Evolutionary conservation across 768 basidiomycete genomes (phyloP), one percentile per base, ranked within the genome.

Genomic region (Termitomyces titanicus): DNA sequence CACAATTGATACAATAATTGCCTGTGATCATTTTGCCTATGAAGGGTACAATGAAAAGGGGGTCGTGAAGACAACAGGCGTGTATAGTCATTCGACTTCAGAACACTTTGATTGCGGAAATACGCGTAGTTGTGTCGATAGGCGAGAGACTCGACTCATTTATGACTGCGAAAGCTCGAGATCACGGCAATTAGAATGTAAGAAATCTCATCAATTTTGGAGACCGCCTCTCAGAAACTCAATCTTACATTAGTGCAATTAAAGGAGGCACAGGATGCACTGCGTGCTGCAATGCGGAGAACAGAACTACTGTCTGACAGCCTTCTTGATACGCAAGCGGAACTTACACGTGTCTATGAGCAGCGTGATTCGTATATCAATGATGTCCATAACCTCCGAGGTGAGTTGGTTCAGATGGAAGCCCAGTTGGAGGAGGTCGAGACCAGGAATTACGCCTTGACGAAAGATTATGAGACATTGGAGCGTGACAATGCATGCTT

Each of bases 401-500:
- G 17, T 13, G 17, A 54, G 39, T 17, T 54, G 47, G 22, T 0
- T 5, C 13, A 34, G 24, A 48, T 34, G 39, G 31, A 54, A 18
- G 18, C 18, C 7, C 31, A 55, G 47, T 20, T 55, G 13, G 35
- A 49, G 13, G 54, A 55, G 24, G 54, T 55, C 34, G 54, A 55
- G 25, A 44, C 47, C 11, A 43, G 54, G 24, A 33, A 55, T 35
- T 49, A 55, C n/a, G 37, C 47, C 13, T 17, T 55, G 13, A 29
- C 40, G 29, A 47, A 49, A 25, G 54, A 55, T 34, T 55, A 55
- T 7, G 54, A 55, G 42, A 31, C 24, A 13, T 34, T 55, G 22
- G 54, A 49, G 39, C 54, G 54, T 35, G 54, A 55, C 20, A 55
- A 55, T 29, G 40, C 31, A 43, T 55, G 33, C 40, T 39, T 55